These are phyloP conservation scores for Loxodes magnus DNA, from an alignment of 73 alveolate genomes.

Conservation along the genomic window DNA sequence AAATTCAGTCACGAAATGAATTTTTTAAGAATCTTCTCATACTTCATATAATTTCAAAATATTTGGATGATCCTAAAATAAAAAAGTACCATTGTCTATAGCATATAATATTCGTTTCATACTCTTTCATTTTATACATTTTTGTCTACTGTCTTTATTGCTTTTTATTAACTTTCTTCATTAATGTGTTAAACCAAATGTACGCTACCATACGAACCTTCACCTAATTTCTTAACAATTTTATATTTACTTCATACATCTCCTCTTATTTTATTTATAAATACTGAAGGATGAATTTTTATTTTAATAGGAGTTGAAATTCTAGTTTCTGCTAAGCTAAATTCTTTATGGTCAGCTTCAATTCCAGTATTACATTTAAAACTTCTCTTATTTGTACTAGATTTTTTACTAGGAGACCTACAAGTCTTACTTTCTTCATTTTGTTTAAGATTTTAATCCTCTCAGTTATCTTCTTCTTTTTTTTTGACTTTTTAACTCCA, in stretches of 20 bases:
- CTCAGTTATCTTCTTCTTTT: too few relatives aligned
- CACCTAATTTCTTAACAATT: constrained; percentile 1
- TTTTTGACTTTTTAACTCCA: too few relatives aligned
- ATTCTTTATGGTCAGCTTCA: too few relatives aligned
- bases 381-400: too few relatives aligned
- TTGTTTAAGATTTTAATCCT: too few relatives aligned
- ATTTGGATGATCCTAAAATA: constrained; percentile 60
- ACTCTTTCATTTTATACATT: neutral
- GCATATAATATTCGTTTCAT: constrained; percentile 4
- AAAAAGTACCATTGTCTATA: neutral
- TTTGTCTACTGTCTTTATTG: neutral
- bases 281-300: too few relatives aligned
- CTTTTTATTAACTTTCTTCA: neutral
- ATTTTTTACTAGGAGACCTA: too few relatives aligned
- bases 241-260: neutral
- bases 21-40: constrained; percentile 54
- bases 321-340: too few relatives aligned
- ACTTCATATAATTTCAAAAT: constrained; percentile 77
- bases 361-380: too few relatives aligned
- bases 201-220: constrained; percentile 6
- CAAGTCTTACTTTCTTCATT: too few relatives aligned
- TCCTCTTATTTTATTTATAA: too few relatives aligned
- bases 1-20: constrained; percentile 65
- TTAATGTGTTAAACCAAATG: neutral
- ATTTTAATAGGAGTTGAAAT: too few relatives aligned